A percentile compares a stretch with the other conserved stretches of the same genome.
phyloP scores from a whole-genome alignment of 2,329 filamentous ascomycete genomes.

The Alternaria sp. region DNA sequence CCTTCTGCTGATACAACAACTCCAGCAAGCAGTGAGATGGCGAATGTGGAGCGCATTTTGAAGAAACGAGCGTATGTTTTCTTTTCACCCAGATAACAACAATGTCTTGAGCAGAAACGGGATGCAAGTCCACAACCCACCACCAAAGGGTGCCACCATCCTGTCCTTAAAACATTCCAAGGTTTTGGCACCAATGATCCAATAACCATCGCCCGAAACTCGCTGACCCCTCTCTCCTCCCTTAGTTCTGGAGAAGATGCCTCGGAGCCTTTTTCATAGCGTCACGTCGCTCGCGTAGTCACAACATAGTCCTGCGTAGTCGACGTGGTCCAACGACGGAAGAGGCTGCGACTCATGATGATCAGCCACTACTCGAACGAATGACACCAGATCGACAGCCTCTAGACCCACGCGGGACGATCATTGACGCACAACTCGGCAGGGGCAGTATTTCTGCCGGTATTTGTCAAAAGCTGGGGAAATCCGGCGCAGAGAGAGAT shows the following conservation, averaged over 20 bases:
- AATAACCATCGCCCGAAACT: background rate
- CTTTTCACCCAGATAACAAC: too few species aligned
- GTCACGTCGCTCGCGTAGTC: background rate
- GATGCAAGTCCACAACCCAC: background rate
- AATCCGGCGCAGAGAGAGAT: background rate
- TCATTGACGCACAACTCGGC: background rate
- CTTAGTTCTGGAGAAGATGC: background rate
- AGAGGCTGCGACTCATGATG: background rate
- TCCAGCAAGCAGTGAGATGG: background rate
- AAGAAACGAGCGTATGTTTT: background rate
- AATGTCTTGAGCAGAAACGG: background rate
- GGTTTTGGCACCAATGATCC: background rate
- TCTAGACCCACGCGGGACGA: background rate
- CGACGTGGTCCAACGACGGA: background rate
- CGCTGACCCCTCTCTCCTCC: background rate
- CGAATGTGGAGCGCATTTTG: constrained; percentile 1
- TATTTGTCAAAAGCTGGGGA: background rate
- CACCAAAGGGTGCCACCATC: background rate
- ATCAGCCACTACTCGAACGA: background rate
- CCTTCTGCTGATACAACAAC: constrained; percentile 4
- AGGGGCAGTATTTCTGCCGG: background rate
- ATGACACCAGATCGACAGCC: background rate
- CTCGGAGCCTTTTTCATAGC: background rate
- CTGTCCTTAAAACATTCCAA: background rate
- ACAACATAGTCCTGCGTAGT: background rate